Percentiles rank a stretch among this genome's conserved stretches.
Conservation (phyloP, 2,329 filamentous ascomycete genomes). For the Penicillium olsonii region DNA sequence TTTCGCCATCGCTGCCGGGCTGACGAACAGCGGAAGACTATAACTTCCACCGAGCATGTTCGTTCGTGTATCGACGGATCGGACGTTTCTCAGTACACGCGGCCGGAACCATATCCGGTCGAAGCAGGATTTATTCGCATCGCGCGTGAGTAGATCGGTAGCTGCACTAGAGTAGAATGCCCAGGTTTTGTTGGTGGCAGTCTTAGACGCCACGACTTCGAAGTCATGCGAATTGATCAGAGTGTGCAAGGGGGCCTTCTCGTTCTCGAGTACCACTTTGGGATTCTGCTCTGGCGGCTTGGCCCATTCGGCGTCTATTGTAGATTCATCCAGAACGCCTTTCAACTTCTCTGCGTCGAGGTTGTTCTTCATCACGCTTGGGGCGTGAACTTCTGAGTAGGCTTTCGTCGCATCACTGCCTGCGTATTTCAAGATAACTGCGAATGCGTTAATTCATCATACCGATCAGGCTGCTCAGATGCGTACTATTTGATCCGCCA, state of each 20-base stretch:
- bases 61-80: constrained; percentile 52
- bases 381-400: constrained; percentile 50
- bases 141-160: constrained; percentile 61
- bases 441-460: neutral
- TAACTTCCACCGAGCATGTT: constrained; percentile 57
- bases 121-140: constrained; percentile 58
- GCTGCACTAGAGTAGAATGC: constrained; percentile 69
- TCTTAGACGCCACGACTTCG: constrained; percentile 56
- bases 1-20: constrained; percentile 65
- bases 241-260: constrained; percentile 54
- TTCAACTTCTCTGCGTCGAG: constrained; percentile 49
- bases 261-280: constrained; percentile 30
- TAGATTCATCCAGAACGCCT: constrained; percentile 52
- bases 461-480: neutral
- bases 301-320: constrained; percentile 52
- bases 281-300: constrained; percentile 38
- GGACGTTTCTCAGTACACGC: constrained; percentile 59
- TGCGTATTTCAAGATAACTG: constrained; percentile 50
- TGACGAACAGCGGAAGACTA: constrained; percentile 62
- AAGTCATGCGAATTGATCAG: constrained; percentile 65
- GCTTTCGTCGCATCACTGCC: constrained; percentile 48
- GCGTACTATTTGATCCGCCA: constrained; percentile 56
- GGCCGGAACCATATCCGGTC: constrained; percentile 61
- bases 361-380: constrained; percentile 48
- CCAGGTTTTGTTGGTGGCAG: constrained; percentile 65